Evolutionary conservation across 495 filamentous ascomycete species (phyloP).

Genomic region (Trichoderma asperelloides): DNA sequence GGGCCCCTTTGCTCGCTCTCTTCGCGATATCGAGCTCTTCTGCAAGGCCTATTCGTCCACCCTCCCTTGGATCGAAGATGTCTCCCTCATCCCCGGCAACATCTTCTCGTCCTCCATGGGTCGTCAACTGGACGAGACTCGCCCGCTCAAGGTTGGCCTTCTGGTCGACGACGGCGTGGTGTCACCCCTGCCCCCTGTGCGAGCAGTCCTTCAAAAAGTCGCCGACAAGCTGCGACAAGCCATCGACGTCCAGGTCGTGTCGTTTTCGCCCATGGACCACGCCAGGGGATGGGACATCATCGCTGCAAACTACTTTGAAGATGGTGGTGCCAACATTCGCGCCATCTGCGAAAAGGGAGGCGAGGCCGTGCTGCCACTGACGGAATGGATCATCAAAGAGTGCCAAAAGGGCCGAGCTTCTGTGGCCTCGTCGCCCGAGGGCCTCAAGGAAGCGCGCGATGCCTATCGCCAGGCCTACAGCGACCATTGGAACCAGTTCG

Average conservation of each 20-base stretch:
- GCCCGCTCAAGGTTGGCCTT: constrained; percentile 3
- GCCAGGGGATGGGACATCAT: background rate
- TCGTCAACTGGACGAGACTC: constrained; percentile 5
- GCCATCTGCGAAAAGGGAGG: background rate
- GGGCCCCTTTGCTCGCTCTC: background rate
- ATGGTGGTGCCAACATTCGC: constrained; percentile 1
- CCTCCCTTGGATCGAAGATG: background rate
- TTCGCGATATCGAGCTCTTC: constrained; percentile 7
- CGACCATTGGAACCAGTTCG: constrained; percentile 6
- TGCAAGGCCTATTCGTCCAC: background rate
- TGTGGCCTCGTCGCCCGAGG: background rate
- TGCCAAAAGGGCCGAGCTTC: background rate
- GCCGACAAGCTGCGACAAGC: background rate
- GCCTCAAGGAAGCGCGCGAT: background rate
- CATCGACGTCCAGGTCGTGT: background rate
- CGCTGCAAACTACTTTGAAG: background rate
- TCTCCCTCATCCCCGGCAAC: constrained; percentile 1
- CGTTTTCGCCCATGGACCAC: background rate
- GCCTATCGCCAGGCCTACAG: background rate
- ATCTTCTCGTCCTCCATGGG: background rate
- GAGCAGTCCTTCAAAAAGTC: background rate
- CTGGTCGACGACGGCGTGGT: constrained; percentile 5
- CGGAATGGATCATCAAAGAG: constrained; percentile 5
- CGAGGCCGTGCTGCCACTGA: background rate
- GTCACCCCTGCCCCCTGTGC: background rate